Percentiles rank a stretch among this genome's conserved stretches.
These are phyloP conservation scores for Termitomyces sp. DNA, from an alignment of 768 basidiomycete genomes.

Conservation along the genomic window DNA sequence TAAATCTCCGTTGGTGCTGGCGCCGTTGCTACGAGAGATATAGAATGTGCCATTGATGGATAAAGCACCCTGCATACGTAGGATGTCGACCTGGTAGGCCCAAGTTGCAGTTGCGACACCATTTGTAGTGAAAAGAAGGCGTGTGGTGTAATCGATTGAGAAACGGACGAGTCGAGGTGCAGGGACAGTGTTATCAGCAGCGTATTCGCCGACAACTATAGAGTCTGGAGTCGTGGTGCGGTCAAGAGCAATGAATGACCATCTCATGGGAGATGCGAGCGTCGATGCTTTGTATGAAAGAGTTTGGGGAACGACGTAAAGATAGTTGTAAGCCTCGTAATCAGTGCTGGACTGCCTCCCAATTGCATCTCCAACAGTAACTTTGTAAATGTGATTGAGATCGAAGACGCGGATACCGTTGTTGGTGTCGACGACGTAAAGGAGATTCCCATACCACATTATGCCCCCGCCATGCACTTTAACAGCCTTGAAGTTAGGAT, in stretches of 20 bases:
- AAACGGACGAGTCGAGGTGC: slow-evolving; percentile 10
- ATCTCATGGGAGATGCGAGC: slow-evolving; percentile 7
- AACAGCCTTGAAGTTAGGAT: slow-evolving; percentile 9
- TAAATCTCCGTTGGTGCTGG: slow-evolving; percentile 8
- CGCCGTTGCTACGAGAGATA: slow-evolving; percentile 11
- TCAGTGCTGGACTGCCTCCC: slow-evolving; percentile 8
- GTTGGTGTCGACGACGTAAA: slow-evolving; percentile 11
- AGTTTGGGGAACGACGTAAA: slow-evolving; percentile 9
- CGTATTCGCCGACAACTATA: slow-evolving; percentile 12
- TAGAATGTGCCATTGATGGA: slow-evolving; percentile 13
- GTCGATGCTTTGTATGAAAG: slow-evolving; percentile 7
- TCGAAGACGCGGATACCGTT: slow-evolving; percentile 13
- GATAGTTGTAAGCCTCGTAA: slow-evolving; percentile 11
- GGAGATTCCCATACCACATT: slow-evolving; percentile 11
- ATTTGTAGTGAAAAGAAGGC: slow-evolving; percentile 7
- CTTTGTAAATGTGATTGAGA: slow-evolving; percentile 12
- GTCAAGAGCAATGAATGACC: slow-evolving; percentile 13
- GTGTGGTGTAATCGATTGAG: slow-evolving; percentile 11
- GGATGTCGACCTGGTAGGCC: slow-evolving; percentile 12
- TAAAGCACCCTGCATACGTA: slow-evolving; percentile 12
- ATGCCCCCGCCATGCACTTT: slow-evolving; percentile 11
- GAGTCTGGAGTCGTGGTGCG: slow-evolving; percentile 12
- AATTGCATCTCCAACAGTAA: slow-evolving; percentile 7
- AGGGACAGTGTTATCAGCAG: slow-evolving; percentile 6
- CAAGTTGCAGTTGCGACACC: slow-evolving; percentile 11